Evolutionary conservation across 1,139 yeast species (phyloP), one percentile per base, ranked within the genome.

Genomic region (Debaryomyces sp.): DNA sequence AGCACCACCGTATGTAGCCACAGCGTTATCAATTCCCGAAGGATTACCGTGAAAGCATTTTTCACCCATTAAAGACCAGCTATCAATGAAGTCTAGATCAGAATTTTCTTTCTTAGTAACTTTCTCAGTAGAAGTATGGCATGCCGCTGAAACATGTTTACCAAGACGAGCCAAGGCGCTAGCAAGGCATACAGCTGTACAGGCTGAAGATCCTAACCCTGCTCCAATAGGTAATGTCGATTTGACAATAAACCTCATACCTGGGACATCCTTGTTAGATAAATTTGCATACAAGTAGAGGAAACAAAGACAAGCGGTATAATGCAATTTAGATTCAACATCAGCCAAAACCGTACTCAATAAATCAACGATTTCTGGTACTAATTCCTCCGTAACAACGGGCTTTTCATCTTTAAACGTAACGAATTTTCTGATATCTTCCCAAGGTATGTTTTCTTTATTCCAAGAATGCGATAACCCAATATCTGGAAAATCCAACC

Each of bases 1-100:
- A 0, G 98, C 98, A 41, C 97, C 97, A 24, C 99, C 99, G 57
- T 85, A 85, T 0, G 97, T 87, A 3, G 99, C 96, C 45, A 94
- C 97, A 0, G 97, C 92, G 62, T 94, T 94, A 64, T 94, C 99
- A 48, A 95, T 91, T 13, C 99, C 99, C 18, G 96, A 87, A 9
- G 99, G 99, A 57, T 89, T 92, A 1, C 99, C 99, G 63, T 94
- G 98, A 60, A 91, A 89, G 64, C 97, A 90, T 61, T 87, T 87
- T 67, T 94, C 99, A 35, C 98, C 98, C 72, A 92, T 77, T 54
- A 87, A 86, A 0, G 98, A 86, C 97, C 97, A 92, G 6, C 76
- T 68, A 58, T 94, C 94, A 52, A 94, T 84, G 56, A 84, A 79
- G 8, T 78, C 75, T 37, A 87, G 77, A 46, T 81, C 85, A 4